These are phyloP conservation scores for Fusarium metavorans DNA, from an alignment of 2,329 filamentous ascomycete genomes.

Conservation along the genomic window DNA sequence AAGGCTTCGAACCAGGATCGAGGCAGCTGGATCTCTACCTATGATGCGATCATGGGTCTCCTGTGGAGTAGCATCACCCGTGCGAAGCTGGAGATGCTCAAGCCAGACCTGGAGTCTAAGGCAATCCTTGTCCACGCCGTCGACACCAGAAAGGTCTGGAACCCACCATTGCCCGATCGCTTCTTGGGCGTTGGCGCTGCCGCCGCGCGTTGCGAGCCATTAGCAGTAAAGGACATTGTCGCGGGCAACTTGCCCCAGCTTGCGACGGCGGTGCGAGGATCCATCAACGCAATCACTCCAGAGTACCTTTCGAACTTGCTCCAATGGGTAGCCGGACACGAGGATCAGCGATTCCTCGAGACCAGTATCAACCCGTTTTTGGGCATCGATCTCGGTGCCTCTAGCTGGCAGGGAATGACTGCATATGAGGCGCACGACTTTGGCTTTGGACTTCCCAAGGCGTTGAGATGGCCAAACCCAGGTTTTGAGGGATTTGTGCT, in stretches of 20 bases:
- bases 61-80: slow-evolving; percentile 21
- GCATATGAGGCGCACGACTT: slow-evolving; percentile 24
- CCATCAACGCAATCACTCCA: slow-evolving; percentile 9
- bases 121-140: slow-evolving; percentile 23
- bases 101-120: slow-evolving; percentile 13
- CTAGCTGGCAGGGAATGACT: slow-evolving; percentile 22
- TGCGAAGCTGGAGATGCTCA: slow-evolving; percentile 14
- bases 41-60: slow-evolving; percentile 21
- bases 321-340: background rate
- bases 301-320: slow-evolving; percentile 9
- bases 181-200: slow-evolving; percentile 17
- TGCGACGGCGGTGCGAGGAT: background rate
- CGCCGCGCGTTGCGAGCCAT: background rate
- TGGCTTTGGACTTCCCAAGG: slow-evolving; percentile 12
- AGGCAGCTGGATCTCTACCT: slow-evolving; percentile 23
- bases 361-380: slow-evolving; percentile 11
- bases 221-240: slow-evolving; percentile 12
- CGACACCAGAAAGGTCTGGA: slow-evolving; percentile 11
- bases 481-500: slow-evolving; percentile 24
- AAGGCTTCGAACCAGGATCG: background rate
- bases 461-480: slow-evolving; percentile 9
- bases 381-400: slow-evolving; percentile 3
- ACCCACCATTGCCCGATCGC: slow-evolving; percentile 10
- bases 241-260: background rate
- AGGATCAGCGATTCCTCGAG: slow-evolving; percentile 6